phyloP scores from a whole-genome alignment of 2,329 filamentous ascomycete genomes.

The Aspergillus nomiae region DNA sequence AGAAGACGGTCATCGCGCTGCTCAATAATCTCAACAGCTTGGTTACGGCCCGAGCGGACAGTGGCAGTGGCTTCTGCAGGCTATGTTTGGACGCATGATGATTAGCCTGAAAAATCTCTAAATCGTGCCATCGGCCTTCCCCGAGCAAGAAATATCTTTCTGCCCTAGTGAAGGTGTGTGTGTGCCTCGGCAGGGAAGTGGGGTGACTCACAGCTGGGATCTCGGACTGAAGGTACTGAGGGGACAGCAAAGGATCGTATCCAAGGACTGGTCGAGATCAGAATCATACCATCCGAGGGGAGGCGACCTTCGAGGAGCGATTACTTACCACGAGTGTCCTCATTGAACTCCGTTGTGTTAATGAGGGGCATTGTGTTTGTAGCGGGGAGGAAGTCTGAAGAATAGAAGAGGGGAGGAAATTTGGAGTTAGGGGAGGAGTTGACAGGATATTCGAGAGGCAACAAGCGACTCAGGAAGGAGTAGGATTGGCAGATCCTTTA shows the following conservation, averaged over 20 bases:
- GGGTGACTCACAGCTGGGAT: slow-evolving; percentile 67
- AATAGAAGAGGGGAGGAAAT: background rate
- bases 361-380: slow-evolving; percentile 42
- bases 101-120: background rate
- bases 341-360: slow-evolving; percentile 43
- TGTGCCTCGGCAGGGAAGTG: slow-evolving; percentile 24
- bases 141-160: background rate
- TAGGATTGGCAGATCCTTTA: background rate
- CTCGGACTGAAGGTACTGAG: slow-evolving; percentile 82
- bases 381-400: background rate
- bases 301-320: background rate
- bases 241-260: slow-evolving; percentile 90
- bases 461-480: background rate
- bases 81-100: slow-evolving; percentile 23
- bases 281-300: background rate
- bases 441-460: background rate
- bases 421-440: background rate
- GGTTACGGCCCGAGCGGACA: slow-evolving; percentile 49
- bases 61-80: slow-evolving; percentile 42
- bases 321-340: slow-evolving; percentile 49
- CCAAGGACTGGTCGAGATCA: slow-evolving; percentile 69
- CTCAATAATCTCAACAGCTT: slow-evolving; percentile 74
- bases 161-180: background rate
- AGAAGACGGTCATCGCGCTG: slow-evolving; percentile 79
- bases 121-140: background rate